Evolutionary conservation across 371 early-diverging fungal genomes (phyloP), one percentile per base, ranked within the genome.

Genomic region (Syncephalastrum sp.): DNA sequence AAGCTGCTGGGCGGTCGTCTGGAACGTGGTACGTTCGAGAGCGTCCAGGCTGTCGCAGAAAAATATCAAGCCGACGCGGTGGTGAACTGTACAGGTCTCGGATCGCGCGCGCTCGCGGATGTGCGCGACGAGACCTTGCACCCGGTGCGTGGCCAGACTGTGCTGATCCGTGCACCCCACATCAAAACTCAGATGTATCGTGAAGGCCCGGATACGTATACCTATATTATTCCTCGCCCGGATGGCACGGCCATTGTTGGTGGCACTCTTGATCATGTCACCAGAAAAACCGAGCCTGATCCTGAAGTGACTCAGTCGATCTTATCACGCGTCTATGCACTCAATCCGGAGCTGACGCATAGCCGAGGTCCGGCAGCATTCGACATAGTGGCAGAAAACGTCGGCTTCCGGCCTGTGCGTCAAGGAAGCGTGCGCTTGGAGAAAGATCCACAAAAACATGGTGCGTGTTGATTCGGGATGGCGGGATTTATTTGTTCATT

Each of bases 231-330:
- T 60, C 92, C 94, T 15, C 79, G 91, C 14, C 72, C 81, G 8
- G 86, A 88, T 61, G 92, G 91, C 2, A 77, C 79, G 25, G 89
- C 89, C 21, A 80, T 91, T 27, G 74, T 90, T 4, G 93, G 93
- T 45, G 71, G 71, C 12, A 69, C 73, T 12, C 50, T 76, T 27
- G 70, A 72, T 51, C 45, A 48, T n/a, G 64, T 33, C 10, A 72
- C 72, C 33, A 62, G 53, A 16, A 43, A 54, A 6, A 56, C 69
- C 12, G 54, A 42, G 23, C 64, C 71, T 8, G 69, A 76, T 60
- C 52, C 53, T 21, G 56, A 58, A 6, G 52, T 73, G 14, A 64
- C 73, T 21, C 61, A 67, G 24, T 48, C 49, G 25, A 70, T 76
- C 21, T 45, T 76, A 42, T 52, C 64, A 14, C 60, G 65, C 44